Base-by-base conservation (phyloP, 129 eudicot genomes). In the Dittrichia graveolens region DNA sequence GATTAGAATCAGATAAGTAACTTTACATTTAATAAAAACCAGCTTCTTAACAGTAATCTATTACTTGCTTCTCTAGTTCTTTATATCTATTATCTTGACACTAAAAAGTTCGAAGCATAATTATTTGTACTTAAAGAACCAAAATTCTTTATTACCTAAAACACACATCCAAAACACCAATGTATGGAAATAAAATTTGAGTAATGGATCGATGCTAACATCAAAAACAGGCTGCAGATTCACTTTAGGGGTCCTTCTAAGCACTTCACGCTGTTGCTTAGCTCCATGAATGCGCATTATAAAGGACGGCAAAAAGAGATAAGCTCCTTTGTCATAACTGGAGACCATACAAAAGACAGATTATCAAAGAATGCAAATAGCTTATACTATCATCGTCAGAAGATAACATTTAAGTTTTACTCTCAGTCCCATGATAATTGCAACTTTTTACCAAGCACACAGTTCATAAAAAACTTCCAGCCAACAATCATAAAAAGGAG, bases 281-380 rank as follows among this genome's bases (percentile, higher is more conserved):
- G 92, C 81, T 75, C 98, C 96, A 63, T 82, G 98, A 52, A 85
- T 90, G 61, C 96, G 98, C 98, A 93, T 93, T 56, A 90, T 73
- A 84, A 68, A 93, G 7, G 98, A 93, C 0, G 92, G 95, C 66
- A 93, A 79, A 78, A 83, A 86, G 37, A 93, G 76, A 81, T 93
- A 79, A 52, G 85, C 98, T 75, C 98, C 98, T 78, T 87, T 87
- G 85, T 90, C 98, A 79, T 90, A 87, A 61, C 98, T 93, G 79
- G 8, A 47, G 11, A 74, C 55, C 59, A 62, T n/a, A 19, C 19
- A 74, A 53, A 80, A 37, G 42, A 52, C 35, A 71, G 50, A 4
- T 35, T 31, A 24, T 66, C 31, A 61, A 54, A 40, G 9, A 75
- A 61, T 18, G 60, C 73, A 72, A 63, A 58, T 54, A 64, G 47